Evolutionary conservation across 1,139 yeast species (phyloP), one percentile per base, ranked within the genome.

Genomic region (Yamadazyma pseudoaaseri): DNA sequence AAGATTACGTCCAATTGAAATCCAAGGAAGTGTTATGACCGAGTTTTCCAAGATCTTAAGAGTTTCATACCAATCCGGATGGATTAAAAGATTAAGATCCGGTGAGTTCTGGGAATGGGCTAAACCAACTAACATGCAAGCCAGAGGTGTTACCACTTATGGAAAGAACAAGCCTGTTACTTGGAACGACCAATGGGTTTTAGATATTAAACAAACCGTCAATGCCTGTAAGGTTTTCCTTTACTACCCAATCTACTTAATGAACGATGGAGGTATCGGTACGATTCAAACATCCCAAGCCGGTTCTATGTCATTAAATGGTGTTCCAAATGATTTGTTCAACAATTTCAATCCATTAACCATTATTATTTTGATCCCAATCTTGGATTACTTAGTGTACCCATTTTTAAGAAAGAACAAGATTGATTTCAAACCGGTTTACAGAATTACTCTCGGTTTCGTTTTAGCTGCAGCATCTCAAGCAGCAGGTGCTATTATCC

Each of bases 241-340:
- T n/a, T 81, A 76, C 58, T 81, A 70, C 51, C 72, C 80, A 39
- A 61, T 81, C 33, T 82, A 76, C 62, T 73, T 77, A 60, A 65
- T 81, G 47, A 73, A 76, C 46, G 85, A 81, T 56, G 76, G 77
- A 49, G 86, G 85, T 53, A 68, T 80, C 56, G 79, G 82, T 30
- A 66, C 77, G 37, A 68, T 78, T 34, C 78, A 78, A 54, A 78
- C 76, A 37, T 76, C 81, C 6, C 84, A 79, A 51, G 80, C 86
- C 30, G 81, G 81, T 36, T 70, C 82, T 20, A 76, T 81, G 84
- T 62, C 73, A 18, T 68, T 79, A 17, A 68, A 78, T 33, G 86
- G 86, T 36, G 74, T 81, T 42, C 89, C 89, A 43, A 81, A 81
- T 49, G 89, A 81, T 64, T 68, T 81, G 51, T 74, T 79, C 56